Evolutionary conservation across 139 green algal species (phyloP).

Genomic region (Chlorella sp.): DNA sequence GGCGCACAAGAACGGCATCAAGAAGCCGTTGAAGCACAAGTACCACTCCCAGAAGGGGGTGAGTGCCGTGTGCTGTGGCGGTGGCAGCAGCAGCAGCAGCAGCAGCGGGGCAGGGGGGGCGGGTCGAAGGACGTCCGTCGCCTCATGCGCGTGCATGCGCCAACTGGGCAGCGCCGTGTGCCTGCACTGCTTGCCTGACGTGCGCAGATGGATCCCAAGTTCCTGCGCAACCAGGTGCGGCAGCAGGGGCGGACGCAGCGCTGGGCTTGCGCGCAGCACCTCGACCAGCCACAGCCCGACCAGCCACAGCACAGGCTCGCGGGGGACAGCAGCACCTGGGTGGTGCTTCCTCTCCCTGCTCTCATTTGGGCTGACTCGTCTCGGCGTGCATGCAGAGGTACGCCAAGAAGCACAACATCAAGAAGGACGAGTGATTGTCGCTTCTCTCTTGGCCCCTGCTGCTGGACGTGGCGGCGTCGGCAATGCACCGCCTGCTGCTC

Average conservation of each 20-base stretch:
- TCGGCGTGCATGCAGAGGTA: conserved; percentile 60
- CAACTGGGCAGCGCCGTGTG: no score
- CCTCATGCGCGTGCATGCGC: no score
- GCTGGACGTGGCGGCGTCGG: no score
- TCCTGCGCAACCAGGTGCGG: conserved; percentile 87
- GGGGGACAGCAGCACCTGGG: no score
- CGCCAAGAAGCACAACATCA: conserved; percentile 79
- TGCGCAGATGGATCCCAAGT: conserved; percentile 89
- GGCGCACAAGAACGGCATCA: conserved; percentile 89
- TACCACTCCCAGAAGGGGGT: conserved; percentile 74
- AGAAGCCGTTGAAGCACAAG: conserved; percentile 80
- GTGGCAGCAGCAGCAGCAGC: not conserved
- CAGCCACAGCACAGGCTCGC: no score
- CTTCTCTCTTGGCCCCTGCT: no score
- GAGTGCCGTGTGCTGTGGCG: conserved; percentile 25
- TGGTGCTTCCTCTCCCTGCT: not conserved
- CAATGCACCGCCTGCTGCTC: no score
- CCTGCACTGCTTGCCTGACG: not conserved
- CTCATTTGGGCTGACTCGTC: not conserved
- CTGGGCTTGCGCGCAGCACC: no score
- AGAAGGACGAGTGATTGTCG: no score
- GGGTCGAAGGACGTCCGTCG: no score
- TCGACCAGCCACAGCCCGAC: no score
- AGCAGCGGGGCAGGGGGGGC: not conserved
- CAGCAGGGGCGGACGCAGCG: no score